Conservation (phyloP, 495 filamentous ascomycete genomes). For the Penicillium manginii region DNA sequence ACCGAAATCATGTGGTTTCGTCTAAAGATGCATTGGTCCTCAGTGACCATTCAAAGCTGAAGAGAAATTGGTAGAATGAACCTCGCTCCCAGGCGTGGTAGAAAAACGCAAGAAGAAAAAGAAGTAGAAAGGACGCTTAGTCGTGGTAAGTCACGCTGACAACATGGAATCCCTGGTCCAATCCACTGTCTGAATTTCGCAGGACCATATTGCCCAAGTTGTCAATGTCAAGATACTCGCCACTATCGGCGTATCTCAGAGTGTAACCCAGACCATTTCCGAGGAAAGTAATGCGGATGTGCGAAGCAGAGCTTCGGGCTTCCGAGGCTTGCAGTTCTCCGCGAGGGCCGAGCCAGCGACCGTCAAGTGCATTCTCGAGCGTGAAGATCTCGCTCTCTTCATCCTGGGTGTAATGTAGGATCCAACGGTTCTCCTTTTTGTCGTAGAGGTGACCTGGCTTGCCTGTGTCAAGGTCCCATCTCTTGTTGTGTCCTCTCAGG, state of each 20-base stretch:
- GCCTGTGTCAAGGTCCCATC: slow-evolving; percentile 16
- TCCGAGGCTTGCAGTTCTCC: slow-evolving; percentile 27
- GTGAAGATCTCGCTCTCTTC: slow-evolving; percentile 47
- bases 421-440: slow-evolving; percentile 51
- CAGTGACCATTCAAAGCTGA: background rate
- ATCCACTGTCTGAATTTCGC: background rate
- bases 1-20: background rate
- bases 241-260: slow-evolving; percentile 35
- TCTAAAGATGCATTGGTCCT: background rate
- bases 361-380: slow-evolving; percentile 54
- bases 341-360: slow-evolving; percentile 39
- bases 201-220: slow-evolving; percentile 25
- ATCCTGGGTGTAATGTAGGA: slow-evolving; percentile 46
- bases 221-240: slow-evolving; percentile 30
- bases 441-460: slow-evolving; percentile 36
- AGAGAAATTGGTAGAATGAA: too few species aligned
- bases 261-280: slow-evolving; percentile 47
- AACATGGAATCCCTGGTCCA: slow-evolving; percentile 33
- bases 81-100: background rate
- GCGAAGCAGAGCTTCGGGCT: slow-evolving; percentile 29
- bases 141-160: slow-evolving; percentile 53
- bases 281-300: slow-evolving; percentile 43
- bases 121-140: background rate
- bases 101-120: background rate
- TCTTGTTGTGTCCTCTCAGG: slow-evolving; percentile 37